These are phyloP conservation scores for Boechera divaricarpa DNA, from an alignment of 345 rosid species.

Conservation along the genomic window DNA sequence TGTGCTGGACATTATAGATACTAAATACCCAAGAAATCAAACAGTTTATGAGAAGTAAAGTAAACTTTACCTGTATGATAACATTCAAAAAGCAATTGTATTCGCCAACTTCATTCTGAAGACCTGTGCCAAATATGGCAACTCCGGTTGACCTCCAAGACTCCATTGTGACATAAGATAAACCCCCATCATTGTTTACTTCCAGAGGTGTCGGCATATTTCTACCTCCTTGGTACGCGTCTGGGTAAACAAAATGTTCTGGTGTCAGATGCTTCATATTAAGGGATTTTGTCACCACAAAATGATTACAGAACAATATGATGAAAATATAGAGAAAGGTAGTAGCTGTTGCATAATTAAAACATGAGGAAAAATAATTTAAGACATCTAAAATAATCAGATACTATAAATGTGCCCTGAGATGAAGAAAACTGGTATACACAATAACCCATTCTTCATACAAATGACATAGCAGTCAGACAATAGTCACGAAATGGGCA, in stretches of 20 bases:
- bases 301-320: slow-evolving; percentile 20
- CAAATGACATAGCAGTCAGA: slow-evolving; percentile 13
- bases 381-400: slow-evolving; percentile 9
- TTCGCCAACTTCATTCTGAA: slow-evolving; percentile 95
- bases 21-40: background rate
- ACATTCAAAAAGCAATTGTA: slow-evolving; percentile 98
- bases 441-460: slow-evolving; percentile 10
- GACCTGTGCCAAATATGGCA: slow-evolving; percentile 76
- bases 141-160: slow-evolving; percentile 44
- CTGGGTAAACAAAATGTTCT: slow-evolving; percentile 51
- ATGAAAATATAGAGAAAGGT: background rate
- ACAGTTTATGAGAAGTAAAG: slow-evolving; percentile 23
- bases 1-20: slow-evolving; percentile 15
- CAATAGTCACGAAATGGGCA: slow-evolving; percentile 16
- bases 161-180: slow-evolving; percentile 45
- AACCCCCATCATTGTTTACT: slow-evolving; percentile 44
- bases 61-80: slow-evolving; percentile 77
- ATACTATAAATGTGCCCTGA: slow-evolving; percentile 9
- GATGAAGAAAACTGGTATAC: background rate
- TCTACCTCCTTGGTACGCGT: slow-evolving; percentile 65
- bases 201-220: slow-evolving; percentile 49
- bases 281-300: slow-evolving; percentile 13
- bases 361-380: background rate
- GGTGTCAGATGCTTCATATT: slow-evolving; percentile 27
- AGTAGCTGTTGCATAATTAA: slow-evolving; percentile 6